These are phyloP conservation scores for Jimgerdemannia flammicorona DNA, from an alignment of 192 early-diverging fungal genomes.

Conservation along the genomic window DNA sequence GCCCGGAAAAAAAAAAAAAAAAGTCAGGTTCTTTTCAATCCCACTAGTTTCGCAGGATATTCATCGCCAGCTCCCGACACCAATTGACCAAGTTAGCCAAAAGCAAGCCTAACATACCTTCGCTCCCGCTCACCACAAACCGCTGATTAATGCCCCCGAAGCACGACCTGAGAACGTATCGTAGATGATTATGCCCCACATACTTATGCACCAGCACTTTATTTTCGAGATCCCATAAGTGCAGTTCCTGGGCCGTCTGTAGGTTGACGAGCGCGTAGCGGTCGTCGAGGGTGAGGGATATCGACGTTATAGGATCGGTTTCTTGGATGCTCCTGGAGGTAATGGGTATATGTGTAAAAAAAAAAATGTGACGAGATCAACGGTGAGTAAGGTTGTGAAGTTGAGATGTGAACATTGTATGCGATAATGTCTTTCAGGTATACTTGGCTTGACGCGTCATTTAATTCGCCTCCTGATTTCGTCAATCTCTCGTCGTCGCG, in stretches of 20 bases:
- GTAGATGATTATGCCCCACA: constrained; percentile 77
- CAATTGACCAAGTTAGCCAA: background rate
- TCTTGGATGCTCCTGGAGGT: constrained; percentile 38
- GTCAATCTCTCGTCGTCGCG: too few species aligned
- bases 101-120: constrained; percentile 49
- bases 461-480: too few species aligned
- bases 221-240: constrained; percentile 83
- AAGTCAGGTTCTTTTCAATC: constrained; percentile 40
- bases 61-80: too few species aligned
- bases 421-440: too few species aligned
- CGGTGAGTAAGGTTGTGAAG: background rate
- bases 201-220: constrained; percentile 70
- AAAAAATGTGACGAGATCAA: background rate
- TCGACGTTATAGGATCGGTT: constrained; percentile 57
- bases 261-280: constrained; percentile 57
- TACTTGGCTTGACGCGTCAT: too few species aligned
- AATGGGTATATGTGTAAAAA: background rate
- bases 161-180: constrained; percentile 86
- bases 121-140: constrained; percentile 91
- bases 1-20: too few species aligned
- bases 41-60: too few species aligned
- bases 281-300: constrained; percentile 61
- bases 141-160: constrained; percentile 84
- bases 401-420: background rate
- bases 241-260: constrained; percentile 66